Percentiles rank a stretch among this genome's conserved stretches.
Conservation (phyloP, 1,284 basidiomycete genomes). For the Taiwanofungus camphoratus region DNA sequence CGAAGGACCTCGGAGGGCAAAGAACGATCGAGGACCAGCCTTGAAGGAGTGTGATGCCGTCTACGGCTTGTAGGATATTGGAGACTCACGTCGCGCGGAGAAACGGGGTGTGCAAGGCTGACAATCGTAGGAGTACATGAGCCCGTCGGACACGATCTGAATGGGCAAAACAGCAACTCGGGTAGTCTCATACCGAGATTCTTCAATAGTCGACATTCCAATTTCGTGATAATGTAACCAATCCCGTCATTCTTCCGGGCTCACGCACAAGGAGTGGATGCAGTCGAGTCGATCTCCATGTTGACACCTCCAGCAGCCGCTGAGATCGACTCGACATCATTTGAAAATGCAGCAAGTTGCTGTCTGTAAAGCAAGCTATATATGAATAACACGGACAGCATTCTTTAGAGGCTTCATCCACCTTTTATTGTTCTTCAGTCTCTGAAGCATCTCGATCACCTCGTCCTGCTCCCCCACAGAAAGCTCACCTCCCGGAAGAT, state of each 20-base stretch:
- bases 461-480: slow-evolving; percentile 58
- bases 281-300: slow-evolving; percentile 52
- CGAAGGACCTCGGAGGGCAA: slow-evolving; percentile 3
- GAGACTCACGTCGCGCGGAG: too few relatives aligned
- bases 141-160: too few relatives aligned
- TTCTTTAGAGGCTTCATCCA: slow-evolving; percentile 22
- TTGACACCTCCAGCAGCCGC: slow-evolving; percentile 17
- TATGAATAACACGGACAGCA: neutral
- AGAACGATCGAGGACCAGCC: slow-evolving; percentile 10
- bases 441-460: slow-evolving; percentile 57
- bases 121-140: too few relatives aligned
- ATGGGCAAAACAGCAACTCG: too few relatives aligned
- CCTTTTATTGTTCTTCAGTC: slow-evolving; percentile 53
- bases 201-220: too few relatives aligned
- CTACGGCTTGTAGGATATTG: slow-evolving; percentile 4
- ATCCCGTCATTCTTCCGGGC: neutral
- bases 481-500: slow-evolving; percentile 62
- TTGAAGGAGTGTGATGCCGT: slow-evolving; percentile 2
- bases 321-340: slow-evolving; percentile 23
- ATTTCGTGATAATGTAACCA: neutral
- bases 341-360: slow-evolving; percentile 38
- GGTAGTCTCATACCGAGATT: too few relatives aligned
- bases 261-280: slow-evolving; percentile 37
- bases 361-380: slow-evolving; percentile 21
- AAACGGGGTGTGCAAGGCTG: too few relatives aligned